Percentiles rank a stretch among this genome's conserved stretches.
These are phyloP conservation scores for Coemansia sp. DNA, from an alignment of 192 early-diverging fungal species.

Conservation along the genomic window DNA sequence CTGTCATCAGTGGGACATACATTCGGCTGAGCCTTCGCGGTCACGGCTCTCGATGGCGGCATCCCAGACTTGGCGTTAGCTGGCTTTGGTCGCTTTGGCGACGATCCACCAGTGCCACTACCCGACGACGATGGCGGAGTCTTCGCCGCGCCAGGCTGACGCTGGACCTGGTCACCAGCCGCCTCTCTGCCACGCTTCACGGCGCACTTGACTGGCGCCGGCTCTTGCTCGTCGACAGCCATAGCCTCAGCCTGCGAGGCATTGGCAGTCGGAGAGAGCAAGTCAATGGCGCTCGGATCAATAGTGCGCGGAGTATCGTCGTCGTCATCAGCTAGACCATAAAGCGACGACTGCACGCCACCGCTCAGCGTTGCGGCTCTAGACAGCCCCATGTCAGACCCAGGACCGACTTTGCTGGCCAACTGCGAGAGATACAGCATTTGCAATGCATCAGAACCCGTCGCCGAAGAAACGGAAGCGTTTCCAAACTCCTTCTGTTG, in stretches of 20 bases:
- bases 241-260: neutral
- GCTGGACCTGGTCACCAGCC: neutral
- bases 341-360: conserved; percentile 19
- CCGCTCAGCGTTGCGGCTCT: conserved; percentile 17
- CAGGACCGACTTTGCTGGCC: conserved; percentile 39
- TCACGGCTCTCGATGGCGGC: neutral
- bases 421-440: conserved; percentile 56
- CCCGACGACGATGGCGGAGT: neutral
- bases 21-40: neutral
- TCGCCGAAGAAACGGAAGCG: neutral
- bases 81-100: conserved; percentile 12
- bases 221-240: conserved; percentile 13
- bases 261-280: conserved; percentile 12
- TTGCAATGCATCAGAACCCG: conserved; percentile 42
- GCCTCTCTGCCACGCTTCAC: conserved; percentile 9
- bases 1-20: too few species aligned
- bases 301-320: conserved; percentile 47
- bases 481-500: neutral
- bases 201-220: neutral
- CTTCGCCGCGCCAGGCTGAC: conserved; percentile 1
- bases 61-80: neutral
- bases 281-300: conserved; percentile 52
- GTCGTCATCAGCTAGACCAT: conserved; percentile 15
- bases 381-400: conserved; percentile 19
- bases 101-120: neutral